Evolutionary conservation across 768 basidiomycete species (phyloP), one percentile per base, ranked within the genome.

Genomic region (Kwoniella dendrophila): DNA sequence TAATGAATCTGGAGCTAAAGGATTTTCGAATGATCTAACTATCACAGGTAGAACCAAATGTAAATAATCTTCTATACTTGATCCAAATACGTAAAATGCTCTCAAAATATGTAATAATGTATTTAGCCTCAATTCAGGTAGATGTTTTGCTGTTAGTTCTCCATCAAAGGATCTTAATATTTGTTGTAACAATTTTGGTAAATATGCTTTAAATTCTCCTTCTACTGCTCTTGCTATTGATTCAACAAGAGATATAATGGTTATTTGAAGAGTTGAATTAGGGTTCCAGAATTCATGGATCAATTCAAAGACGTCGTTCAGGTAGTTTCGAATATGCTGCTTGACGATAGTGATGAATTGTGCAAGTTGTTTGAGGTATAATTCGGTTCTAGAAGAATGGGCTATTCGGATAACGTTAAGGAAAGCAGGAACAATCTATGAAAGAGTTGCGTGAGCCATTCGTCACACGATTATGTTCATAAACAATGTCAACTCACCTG

Each of bases 1-100:
- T 50, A 99, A 81, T 11, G 85, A 80, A 1, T 85, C 85, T 1
- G 87, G 85, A 5, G 85, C 87, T 62, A 92, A 91, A 1, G 85
- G 78, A 34, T 90, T 84, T 75, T 98, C 96, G 67, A 92, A 94
- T 4, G 91, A 87, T 75, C 86, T 88, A 58, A 97, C 88, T 63
- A 98, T 91, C 67, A 94, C 88, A 0, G 96, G 96, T 52, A 99
- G 89, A 64, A 97, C 89, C 38, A 99, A 87, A 79, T 98, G 95
- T 16, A 98, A 83, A 78, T 97, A 98, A 76, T 99, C 96, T 77
- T 99, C 96, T 62, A 98, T 89, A 77, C 94, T 97, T 2, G 90
- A 84, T 4, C 96, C 96, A 72, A 99, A 98, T 0, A 93, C 92
- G 69, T 91, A 84, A 77, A 97, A 90, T 0, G 95, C 92, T 72